A percentile compares a stretch with the other conserved stretches of the same genome.
Evolutionary conservation across 1,284 basidiomycete species (phyloP).

Genomic region (Trichosporon faecale): DNA sequence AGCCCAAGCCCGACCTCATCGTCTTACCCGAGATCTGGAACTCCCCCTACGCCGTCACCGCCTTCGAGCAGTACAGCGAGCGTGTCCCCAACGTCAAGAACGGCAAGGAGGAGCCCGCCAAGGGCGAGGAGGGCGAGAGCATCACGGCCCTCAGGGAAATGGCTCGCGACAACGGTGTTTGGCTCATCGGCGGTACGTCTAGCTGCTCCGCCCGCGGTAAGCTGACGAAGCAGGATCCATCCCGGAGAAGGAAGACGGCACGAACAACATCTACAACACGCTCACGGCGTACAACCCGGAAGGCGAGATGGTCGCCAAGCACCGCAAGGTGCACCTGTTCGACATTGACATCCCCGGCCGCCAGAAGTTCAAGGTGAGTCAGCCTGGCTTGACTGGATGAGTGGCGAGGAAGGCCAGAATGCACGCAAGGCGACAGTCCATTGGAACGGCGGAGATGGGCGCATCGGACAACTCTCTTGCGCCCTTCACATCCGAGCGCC

Average conservation of each 20-base stretch:
- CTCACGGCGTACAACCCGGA: slow-evolving; percentile 83
- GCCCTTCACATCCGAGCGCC: not conserved
- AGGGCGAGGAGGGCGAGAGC: slow-evolving; percentile 61
- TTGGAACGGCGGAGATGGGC: slow-evolving; percentile 3
- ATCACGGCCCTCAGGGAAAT: slow-evolving; percentile 75
- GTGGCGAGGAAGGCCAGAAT: slow-evolving; percentile 6
- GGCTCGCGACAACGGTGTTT: slow-evolving; percentile 76
- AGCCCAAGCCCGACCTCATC: slow-evolving; percentile 67
- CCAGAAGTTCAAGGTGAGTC: slow-evolving; percentile 84
- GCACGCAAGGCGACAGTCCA: not conserved
- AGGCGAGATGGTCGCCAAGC: slow-evolving; percentile 78
- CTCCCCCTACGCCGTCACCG: slow-evolving; percentile 84
- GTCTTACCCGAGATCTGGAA: slow-evolving; percentile 98
- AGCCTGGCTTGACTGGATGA: not conserved
- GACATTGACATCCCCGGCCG: slow-evolving; percentile 97
- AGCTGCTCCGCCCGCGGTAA: not conserved
- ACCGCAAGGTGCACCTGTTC: slow-evolving; percentile 95
- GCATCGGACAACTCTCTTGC: not conserved
- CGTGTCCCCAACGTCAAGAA: slow-evolving; percentile 58
- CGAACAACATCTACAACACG: slow-evolving; percentile 82
- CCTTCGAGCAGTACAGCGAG: slow-evolving; percentile 83
- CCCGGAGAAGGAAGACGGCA: slow-evolving; percentile 68
- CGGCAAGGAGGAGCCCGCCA: slow-evolving; percentile 13
- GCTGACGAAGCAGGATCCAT: slow-evolving; percentile 65
- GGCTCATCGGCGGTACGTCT: slow-evolving; percentile 81